A percentile compares a stretch with the other conserved stretches of the same genome.
Conservation (phyloP, 257 asterid genomes). For the Gynochthodes officinalis region DNA sequence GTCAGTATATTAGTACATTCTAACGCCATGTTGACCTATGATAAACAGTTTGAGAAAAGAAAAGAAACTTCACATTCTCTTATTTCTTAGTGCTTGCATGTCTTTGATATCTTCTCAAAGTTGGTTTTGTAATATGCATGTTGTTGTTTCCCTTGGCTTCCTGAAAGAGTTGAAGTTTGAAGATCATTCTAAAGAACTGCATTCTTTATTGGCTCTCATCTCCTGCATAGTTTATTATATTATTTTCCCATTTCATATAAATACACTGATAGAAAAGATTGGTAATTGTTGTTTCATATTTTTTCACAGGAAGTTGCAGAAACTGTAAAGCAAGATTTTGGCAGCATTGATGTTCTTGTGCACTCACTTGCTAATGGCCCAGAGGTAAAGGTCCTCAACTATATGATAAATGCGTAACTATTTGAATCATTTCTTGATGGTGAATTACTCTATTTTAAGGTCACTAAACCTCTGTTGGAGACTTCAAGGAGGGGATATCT, state of each 20-base stretch:
- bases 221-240: background rate
- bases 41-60: background rate
- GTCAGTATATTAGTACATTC: background rate
- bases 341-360: constrained; percentile 82
- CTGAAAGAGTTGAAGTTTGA: background rate
- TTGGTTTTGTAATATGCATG: background rate
- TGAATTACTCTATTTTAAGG: constrained; percentile 40
- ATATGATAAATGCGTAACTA: background rate
- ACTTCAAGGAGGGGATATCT: constrained; percentile 87
- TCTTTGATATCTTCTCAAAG: background rate
- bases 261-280: background rate
- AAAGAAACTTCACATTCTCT: background rate
- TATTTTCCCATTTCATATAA: background rate
- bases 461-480: constrained; percentile 76
- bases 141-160: background rate
- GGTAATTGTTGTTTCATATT: constrained; percentile 12
- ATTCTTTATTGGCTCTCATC: background rate
- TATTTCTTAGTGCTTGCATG: background rate
- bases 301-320: constrained; percentile 76
- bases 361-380: constrained; percentile 94
- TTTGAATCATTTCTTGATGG: constrained; percentile 7
- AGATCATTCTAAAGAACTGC: background rate
- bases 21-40: background rate
- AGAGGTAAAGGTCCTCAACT: constrained; percentile 48
- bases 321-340: constrained; percentile 75